A percentile compares a stretch with the other conserved stretches of the same genome.
phyloP scores from a whole-genome alignment of 441 rosid species.

The Capsella rubella region DNA sequence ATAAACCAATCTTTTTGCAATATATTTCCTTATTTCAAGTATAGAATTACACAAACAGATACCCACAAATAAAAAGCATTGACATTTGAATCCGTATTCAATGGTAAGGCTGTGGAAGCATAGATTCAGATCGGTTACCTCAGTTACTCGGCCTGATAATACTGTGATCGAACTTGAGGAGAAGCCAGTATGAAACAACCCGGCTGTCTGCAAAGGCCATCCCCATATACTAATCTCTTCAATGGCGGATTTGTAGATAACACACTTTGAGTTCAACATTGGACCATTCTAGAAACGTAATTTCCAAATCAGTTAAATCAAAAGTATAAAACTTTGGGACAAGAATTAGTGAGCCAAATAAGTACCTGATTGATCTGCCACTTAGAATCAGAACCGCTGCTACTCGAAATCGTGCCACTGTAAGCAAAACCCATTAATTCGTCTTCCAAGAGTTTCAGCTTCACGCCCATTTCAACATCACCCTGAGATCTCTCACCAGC shows the following conservation, averaged over 20 bases:
- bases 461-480: slow-evolving; percentile 48
- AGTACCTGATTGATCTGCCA: slow-evolving; percentile 80
- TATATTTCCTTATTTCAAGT: not conserved
- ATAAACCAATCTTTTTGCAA: not conserved
- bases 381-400: slow-evolving; percentile 56
- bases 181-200: slow-evolving; percentile 66
- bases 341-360: not conserved
- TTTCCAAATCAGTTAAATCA: slow-evolving; percentile 14
- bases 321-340: not conserved
- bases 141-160: slow-evolving; percentile 79
- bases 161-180: slow-evolving; percentile 63
- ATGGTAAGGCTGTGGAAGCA: not conserved
- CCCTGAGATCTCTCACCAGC: slow-evolving; percentile 57
- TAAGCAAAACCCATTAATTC: slow-evolving; percentile 55
- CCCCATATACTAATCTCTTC: slow-evolving; percentile 96
- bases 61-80: slow-evolving; percentile 14
- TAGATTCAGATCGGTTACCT: slow-evolving; percentile 50
- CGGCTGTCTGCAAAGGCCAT: slow-evolving; percentile 91
- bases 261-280: slow-evolving; percentile 66
- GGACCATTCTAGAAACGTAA: slow-evolving; percentile 55
- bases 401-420: slow-evolving; percentile 53
- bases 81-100: slow-evolving; percentile 2
- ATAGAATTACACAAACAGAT: not conserved
- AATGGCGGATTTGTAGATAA: slow-evolving; percentile 65
- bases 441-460: slow-evolving; percentile 57